Conservation (phyloP, 495 filamentous ascomycete genomes). For the Penicillium waksmanii region DNA sequence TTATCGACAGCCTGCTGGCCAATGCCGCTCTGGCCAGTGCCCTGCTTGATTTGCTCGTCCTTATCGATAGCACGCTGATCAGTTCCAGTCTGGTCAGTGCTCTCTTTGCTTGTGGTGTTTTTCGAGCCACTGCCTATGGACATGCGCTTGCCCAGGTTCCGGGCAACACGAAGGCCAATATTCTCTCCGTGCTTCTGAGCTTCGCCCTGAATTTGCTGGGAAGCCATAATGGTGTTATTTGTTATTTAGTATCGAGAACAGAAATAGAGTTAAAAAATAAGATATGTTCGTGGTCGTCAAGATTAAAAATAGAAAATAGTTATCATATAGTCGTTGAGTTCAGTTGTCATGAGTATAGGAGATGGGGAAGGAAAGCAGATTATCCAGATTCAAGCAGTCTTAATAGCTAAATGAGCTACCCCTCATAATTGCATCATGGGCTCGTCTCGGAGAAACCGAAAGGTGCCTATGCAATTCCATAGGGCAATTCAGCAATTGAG, state of each 20-base stretch:
- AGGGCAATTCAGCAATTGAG: constrained; percentile 7
- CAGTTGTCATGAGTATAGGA: constrained; percentile 16
- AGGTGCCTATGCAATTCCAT: background rate
- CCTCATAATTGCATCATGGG: constrained; percentile 30
- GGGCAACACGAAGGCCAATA: constrained; percentile 22
- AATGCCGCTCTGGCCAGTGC: constrained; percentile 7
- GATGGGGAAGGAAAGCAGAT: background rate
- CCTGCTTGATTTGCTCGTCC: constrained; percentile 8
- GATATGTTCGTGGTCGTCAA: constrained; percentile 8
- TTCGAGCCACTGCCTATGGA: constrained; percentile 18
- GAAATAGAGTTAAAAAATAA: background rate
- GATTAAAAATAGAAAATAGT: constrained; percentile 9
- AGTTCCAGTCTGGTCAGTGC: constrained; percentile 12
- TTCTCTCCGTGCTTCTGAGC: constrained; percentile 20
- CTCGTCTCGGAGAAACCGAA: constrained; percentile 16
- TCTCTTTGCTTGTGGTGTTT: constrained; percentile 16
- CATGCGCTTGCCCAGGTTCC: constrained; percentile 26
- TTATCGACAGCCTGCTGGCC: constrained; percentile 16
- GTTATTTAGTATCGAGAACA: constrained; percentile 5
- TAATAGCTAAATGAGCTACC: constrained; percentile 15
- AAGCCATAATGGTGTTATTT: constrained; percentile 25
- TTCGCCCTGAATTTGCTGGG: constrained; percentile 18
- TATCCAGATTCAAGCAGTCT: constrained; percentile 10
- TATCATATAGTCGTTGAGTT: constrained; percentile 27
- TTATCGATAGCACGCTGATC: constrained; percentile 17